Evolutionary conservation across 306 rosid genomes (phyloP).

Genomic region (Phaseolus lunatus): DNA sequence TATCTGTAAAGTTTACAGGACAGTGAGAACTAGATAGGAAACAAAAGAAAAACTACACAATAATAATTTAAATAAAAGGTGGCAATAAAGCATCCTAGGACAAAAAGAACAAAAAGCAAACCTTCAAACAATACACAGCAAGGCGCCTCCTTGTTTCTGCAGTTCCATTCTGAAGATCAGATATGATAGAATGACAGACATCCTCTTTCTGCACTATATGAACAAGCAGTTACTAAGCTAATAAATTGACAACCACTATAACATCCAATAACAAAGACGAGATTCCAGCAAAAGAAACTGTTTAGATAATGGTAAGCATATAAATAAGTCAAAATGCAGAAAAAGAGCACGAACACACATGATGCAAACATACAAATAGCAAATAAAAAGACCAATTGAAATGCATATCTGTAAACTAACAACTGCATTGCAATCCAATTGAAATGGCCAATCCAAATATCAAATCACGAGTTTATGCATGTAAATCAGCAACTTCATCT

Average conservation of each 20-base stretch:
- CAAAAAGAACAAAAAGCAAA: constrained; percentile 46
- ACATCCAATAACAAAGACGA: constrained; percentile 17
- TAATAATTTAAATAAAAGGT: constrained; percentile 26
- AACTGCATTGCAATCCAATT: constrained; percentile 17
- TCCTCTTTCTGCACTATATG: constrained; percentile 82
- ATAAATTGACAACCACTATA: constrained; percentile 26
- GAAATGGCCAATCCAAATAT: not conserved
- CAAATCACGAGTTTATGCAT: constrained; percentile 21
- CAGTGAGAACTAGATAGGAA: constrained; percentile 27
- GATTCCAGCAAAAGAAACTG: constrained; percentile 40
- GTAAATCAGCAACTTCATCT: constrained; percentile 20
- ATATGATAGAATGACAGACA: constrained; percentile 94
- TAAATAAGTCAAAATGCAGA: constrained; percentile 1
- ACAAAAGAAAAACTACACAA: constrained; percentile 13
- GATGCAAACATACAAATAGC: constrained; percentile 15
- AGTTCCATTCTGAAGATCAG: constrained; percentile 98
- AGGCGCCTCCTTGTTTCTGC: constrained; percentile 97
- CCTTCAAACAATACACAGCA: constrained; percentile 98
- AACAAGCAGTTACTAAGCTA: constrained; percentile 40
- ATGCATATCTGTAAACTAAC: constrained; percentile 24
- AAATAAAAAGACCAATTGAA: constrained; percentile 20
- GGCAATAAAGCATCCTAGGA: constrained; percentile 36
- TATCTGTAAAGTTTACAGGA: constrained; percentile 1
- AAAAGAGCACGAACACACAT: not conserved
- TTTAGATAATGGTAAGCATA: constrained; percentile 25